Conservation (phyloP, 2,329 filamentous ascomycete genomes). For the Juglanconis oblonga region DNA sequence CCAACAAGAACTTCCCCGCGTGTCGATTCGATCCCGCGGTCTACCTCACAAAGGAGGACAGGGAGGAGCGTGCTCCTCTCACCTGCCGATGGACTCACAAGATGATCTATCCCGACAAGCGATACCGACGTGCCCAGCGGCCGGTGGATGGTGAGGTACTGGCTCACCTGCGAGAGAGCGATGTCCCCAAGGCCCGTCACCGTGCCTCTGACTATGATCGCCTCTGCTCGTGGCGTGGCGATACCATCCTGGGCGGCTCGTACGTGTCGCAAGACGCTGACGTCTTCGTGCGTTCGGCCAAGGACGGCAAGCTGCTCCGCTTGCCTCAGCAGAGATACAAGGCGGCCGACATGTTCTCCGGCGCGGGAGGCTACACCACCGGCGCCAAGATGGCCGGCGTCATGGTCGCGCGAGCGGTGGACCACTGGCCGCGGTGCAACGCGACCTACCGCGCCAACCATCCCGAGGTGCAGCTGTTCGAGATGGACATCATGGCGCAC, state of each 20-base stretch:
- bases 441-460: slow-evolving; percentile 61
- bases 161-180: slow-evolving; percentile 23
- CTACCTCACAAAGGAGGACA: slow-evolving; percentile 22
- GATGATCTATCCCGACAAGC: slow-evolving; percentile 29
- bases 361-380: slow-evolving; percentile 67
- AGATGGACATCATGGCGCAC: slow-evolving; percentile 36
- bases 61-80: slow-evolving; percentile 34
- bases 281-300: slow-evolving; percentile 13
- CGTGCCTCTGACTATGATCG: slow-evolving; percentile 27
- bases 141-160: slow-evolving; percentile 35
- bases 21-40: slow-evolving; percentile 26
- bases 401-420: slow-evolving; percentile 59
- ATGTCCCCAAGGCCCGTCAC: slow-evolving; percentile 26
- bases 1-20: slow-evolving; percentile 50
- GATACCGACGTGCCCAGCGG: slow-evolving; percentile 20
- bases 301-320: neutral
- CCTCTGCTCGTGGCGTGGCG: slow-evolving; percentile 33
- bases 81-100: slow-evolving; percentile 52
- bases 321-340: slow-evolving; percentile 52
- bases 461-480: slow-evolving; percentile 43
- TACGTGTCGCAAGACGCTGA: slow-evolving; percentile 30
- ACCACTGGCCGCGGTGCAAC: slow-evolving; percentile 56
- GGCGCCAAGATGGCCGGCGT: slow-evolving; percentile 61
- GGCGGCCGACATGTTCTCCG: slow-evolving; percentile 70
- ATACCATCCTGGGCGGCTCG: slow-evolving; percentile 36